Base-by-base conservation (phyloP, 257 asterid species). In the Solanum sejunctum region DNA sequence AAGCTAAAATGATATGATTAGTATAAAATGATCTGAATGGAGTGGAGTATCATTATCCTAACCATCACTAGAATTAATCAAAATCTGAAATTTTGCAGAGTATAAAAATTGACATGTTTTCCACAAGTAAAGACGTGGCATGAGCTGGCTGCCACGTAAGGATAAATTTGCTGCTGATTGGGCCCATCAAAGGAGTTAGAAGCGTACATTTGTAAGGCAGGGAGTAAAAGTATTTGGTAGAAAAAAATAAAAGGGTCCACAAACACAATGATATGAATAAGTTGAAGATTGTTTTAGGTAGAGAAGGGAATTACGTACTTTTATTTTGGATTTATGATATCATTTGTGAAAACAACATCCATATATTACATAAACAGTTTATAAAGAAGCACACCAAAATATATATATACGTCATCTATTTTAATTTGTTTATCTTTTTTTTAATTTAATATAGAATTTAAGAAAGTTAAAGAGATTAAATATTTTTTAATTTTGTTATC, bases 141-240 rank as follows among this genome's bases (percentile, higher is more conserved):
- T 89, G 88, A 89, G 86, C 85, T 89, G 86, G 81, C 51, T 79
- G 91, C 88, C 91, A 86, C 57, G 70, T 88, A 87, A 60, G 77
- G 71, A 56, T 69, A 36, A 69, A 36, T 69, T 69, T 8, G 75
- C 80, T 45, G 57, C 80, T 72, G 57, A 45, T n/a, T 45, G 58
- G 81, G 41, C 1, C 80, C 81, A 21, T n/a, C 41, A 47, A 47
- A 13, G 12, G 60, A 47, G 39, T 13, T 12, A n/a, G 10, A 3
- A 12, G 41, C 81, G 39, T 73, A 75, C 60, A 75, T 75, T 9
- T 75, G 81, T 49, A 49, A 47, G 61, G 81, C 43, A 47, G 39
- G 43, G 81, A 75, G 60, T 49, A 15, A 49, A 15, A 43, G 23
- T 16, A 47, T 45, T 49, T 13, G 8, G 80, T 57, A 20, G 16